phyloP scores from a whole-genome alignment of 106 monocot species.

The Phalaenopsis equestris region DNA sequence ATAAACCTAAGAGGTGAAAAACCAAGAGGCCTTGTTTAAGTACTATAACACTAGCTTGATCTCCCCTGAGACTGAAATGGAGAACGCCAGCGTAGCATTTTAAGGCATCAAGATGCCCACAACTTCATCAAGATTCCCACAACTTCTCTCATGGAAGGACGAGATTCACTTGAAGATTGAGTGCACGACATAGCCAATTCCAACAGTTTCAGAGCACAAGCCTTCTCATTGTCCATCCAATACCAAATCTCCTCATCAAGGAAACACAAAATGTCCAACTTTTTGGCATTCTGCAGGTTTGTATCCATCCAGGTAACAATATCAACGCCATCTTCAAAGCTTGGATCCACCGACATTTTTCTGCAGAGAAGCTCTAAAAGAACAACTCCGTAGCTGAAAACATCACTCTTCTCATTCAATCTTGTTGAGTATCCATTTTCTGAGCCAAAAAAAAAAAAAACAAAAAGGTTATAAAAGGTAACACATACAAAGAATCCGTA shows the following conservation, averaged over 20 bases:
- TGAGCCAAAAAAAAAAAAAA: neutral
- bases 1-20: too few relatives aligned
- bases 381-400: conserved; percentile 24
- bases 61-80: too few relatives aligned
- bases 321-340: conserved; percentile 62
- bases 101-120: conserved; percentile 31
- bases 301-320: conserved; percentile 47
- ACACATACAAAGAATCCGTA: neutral
- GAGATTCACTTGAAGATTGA: conserved; percentile 26
- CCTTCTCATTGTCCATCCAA: conserved; percentile 52
- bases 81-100: neutral
- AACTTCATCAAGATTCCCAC: conserved; percentile 39
- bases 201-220: conserved; percentile 40
- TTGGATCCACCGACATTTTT: conserved; percentile 66
- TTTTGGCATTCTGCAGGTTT: conserved; percentile 21
- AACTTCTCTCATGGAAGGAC: conserved; percentile 73
- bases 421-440: conserved; percentile 23
- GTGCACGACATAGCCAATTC: conserved; percentile 62
- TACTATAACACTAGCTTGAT: too few relatives aligned
- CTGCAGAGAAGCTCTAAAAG: conserved; percentile 39
- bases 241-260: conserved; percentile 59
- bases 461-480: neutral
- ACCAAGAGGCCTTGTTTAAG: too few relatives aligned
- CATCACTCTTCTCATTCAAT: conserved; percentile 22
- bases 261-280: conserved; percentile 16